Evolutionary conservation across 768 basidiomycete species (phyloP).

Genomic region (Daedaleopsis sinensis): DNA sequence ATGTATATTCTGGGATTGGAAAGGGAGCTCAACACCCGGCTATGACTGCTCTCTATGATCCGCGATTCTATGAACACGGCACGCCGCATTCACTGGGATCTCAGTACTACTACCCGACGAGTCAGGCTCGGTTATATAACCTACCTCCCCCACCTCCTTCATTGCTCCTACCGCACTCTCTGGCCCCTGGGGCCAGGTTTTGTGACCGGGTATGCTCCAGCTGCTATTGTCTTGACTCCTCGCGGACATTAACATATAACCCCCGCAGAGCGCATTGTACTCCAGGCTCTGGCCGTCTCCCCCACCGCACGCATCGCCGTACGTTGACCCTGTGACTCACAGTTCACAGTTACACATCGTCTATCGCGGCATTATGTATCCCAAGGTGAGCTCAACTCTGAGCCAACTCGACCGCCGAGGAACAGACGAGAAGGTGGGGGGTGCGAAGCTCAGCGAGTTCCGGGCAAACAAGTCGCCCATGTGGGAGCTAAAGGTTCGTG

Average conservation of each 20-base stretch:
- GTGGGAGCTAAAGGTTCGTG: conserved; percentile 78
- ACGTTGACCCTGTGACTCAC: conserved; percentile 51
- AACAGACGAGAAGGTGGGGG: conserved; percentile 53
- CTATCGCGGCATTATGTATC: conserved; percentile 28
- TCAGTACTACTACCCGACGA: conserved; percentile 64
- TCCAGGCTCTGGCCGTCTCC: conserved; percentile 44
- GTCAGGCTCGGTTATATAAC: conserved; percentile 63
- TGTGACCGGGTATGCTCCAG: conserved; percentile 50
- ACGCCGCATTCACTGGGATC: conserved; percentile 49
- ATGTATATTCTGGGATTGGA: conserved; percentile 51
- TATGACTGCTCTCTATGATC: conserved; percentile 42
- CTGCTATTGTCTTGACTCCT: conserved; percentile 41
- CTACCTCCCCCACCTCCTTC: conserved; percentile 53
- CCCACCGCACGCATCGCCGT: conserved; percentile 47
- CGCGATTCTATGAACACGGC: conserved; percentile 65
- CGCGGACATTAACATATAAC: conserved; percentile 41
- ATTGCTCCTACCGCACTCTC: conserved; percentile 51
- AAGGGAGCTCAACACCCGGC: conserved; percentile 47
- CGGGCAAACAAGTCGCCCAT: conserved; percentile 74
- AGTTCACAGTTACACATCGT: conserved; percentile 40
- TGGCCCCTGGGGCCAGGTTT: conserved; percentile 55
- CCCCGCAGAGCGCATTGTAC: conserved; percentile 44
- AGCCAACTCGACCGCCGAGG: conserved; percentile 40
- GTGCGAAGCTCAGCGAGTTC: conserved; percentile 83
- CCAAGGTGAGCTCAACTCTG: conserved; percentile 29